Base-by-base conservation (phyloP, 257 asterid genomes). In the Nicotiana sylvestris region DNA sequence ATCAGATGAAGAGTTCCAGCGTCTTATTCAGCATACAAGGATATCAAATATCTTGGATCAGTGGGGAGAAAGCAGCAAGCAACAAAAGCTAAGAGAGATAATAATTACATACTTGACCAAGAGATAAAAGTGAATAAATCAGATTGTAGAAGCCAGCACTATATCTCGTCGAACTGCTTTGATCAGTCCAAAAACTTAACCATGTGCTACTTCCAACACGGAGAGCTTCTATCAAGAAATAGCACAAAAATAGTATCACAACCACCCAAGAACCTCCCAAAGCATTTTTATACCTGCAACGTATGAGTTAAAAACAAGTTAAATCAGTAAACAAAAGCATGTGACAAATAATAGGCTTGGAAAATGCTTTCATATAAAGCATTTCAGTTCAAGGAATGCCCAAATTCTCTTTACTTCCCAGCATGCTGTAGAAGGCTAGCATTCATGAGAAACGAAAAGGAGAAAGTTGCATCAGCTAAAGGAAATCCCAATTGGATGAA, bases 221-320 rank as follows among this genome's bases (percentile, higher is more conserved):
- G 43, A 95, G 88, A 78, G 77, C 81, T 85, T 95, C 97, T n/a
- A 92, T 77, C 74, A 86, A 83, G 86, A 92, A 68, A 85, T 95
- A 95, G 92, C 97, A 92, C 78, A 78, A 3, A 76, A 91, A 87
- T 84, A 95, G 88, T 81, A 93, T 85, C 89, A 88, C 68, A 86
- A 95, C 98, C 4, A 93, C 98, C 98, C 97, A 95, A 37, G 91
- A 77, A 81, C 98, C 98, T 78, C 98, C 98, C 85, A 93, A 72
- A 57, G 98, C 98, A 92, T 91, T 89, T 87, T 92, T 93, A 90
- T 95, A 95, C 84, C 98, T 94, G 90, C 86, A 88, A 76, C 67
- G 78, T 79, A 77, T 35, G 79, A 53, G 56, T 77, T 84, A 56
- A 78, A 69, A 57, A 33, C 67, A 81, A 82, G 57, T 37, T 25